These are phyloP conservation scores for Ascoidea rubescens DNA, from an alignment of 805 yeast genomes.

Conservation along the genomic window DNA sequence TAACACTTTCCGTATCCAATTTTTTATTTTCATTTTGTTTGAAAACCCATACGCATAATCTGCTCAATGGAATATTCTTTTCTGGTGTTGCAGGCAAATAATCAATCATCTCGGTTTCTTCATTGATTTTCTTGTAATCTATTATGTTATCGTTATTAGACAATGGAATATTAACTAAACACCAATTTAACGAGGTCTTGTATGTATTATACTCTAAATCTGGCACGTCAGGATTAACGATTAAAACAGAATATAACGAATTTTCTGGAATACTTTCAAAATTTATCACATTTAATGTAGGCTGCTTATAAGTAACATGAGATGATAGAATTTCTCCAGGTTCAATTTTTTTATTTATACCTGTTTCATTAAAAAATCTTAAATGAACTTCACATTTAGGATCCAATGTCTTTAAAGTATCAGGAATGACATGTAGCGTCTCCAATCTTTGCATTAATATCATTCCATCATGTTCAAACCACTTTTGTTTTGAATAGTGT, in stretches of 20 bases:
- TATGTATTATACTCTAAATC: constrained; percentile 55
- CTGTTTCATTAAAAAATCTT: constrained; percentile 58
- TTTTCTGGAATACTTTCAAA: constrained; percentile 34
- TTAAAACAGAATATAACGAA: constrained; percentile 57
- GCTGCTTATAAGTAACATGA: constrained; percentile 59
- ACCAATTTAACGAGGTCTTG: constrained; percentile 66
- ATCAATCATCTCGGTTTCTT: constrained; percentile 28
- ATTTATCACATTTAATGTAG: constrained; percentile 65
- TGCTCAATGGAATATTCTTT: constrained; percentile 69
- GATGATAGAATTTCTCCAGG: constrained; percentile 73
- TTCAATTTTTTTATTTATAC: constrained; percentile 52
- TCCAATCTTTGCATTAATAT: constrained; percentile 86
- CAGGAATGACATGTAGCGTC: constrained; percentile 76
- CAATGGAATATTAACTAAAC: constrained; percentile 52
- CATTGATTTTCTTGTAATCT: constrained; percentile 23
- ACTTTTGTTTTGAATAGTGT: constrained; percentile 46
- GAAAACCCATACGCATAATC: constrained; percentile 84
- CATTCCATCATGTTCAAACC: constrained; percentile 65
- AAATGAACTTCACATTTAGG: constrained; percentile 68
- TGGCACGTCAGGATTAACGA: constrained; percentile 90
- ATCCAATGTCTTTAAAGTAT: constrained; percentile 77
- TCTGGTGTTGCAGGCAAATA: constrained; percentile 84
- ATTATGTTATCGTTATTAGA: constrained; percentile 44
- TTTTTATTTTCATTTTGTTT: constrained; percentile 37
- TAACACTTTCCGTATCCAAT: constrained; percentile 12